These are phyloP conservation scores for Xylaria hypoxylon DNA, from an alignment of 2,329 filamentous ascomycete genomes.

Conservation along the genomic window DNA sequence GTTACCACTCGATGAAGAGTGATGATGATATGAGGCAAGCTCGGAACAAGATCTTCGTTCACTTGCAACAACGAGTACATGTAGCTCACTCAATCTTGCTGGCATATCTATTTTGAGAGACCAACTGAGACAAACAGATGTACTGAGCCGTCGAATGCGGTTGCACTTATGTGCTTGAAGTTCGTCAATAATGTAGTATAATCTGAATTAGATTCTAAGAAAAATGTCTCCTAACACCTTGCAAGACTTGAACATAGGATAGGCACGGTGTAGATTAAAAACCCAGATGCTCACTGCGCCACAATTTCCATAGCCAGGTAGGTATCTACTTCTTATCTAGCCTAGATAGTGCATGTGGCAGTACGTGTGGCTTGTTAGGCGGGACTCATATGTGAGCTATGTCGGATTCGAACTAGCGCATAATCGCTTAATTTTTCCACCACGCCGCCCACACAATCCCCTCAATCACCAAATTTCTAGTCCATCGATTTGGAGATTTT, in stretches of 20 bases:
- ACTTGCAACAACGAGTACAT: constrained; percentile 16
- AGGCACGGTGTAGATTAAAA: not conserved
- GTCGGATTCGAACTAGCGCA: constrained; percentile 36
- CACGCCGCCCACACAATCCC: constrained; percentile 46
- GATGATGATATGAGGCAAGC: not conserved
- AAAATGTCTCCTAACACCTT: too few relatives aligned
- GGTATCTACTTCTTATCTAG: too few relatives aligned
- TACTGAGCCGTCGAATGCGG: too few relatives aligned
- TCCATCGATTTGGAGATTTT: constrained; percentile 46
- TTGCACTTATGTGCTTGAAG: not conserved
- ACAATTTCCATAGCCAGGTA: constrained; percentile 10
- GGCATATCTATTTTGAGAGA: not conserved
- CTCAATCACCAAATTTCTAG: constrained; percentile 45
- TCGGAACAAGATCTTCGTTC: not conserved
- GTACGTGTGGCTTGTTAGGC: constrained; percentile 22
- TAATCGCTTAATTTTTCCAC: constrained; percentile 48
- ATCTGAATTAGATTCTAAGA: not conserved
- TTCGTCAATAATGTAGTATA: not conserved
- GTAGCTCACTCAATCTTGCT: constrained; percentile 12
- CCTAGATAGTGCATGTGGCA: not conserved
- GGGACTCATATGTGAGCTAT: constrained; percentile 7
- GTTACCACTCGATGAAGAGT: constrained; percentile 22
- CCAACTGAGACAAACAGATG: not conserved
- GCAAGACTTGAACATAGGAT: too few relatives aligned
- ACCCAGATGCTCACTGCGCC: not conserved